phyloP scores from a whole-genome alignment of 1,139 yeast species.

The Yamadazyma oceani region DNA sequence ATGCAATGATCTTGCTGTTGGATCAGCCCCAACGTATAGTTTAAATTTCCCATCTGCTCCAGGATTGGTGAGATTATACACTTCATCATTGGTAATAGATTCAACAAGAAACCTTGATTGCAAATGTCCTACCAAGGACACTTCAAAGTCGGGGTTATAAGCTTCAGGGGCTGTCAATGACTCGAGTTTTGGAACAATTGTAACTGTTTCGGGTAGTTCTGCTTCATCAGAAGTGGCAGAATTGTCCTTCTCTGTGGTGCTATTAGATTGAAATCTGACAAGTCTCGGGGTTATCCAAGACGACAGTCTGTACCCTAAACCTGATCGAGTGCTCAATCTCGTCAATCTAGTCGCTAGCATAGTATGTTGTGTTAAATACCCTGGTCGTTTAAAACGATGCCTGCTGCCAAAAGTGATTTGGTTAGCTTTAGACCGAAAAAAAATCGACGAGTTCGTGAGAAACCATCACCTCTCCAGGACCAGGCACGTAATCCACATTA shows the following conservation, averaged over 20 bases:
- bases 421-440: too few species aligned
- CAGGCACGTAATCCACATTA: constrained; percentile 3
- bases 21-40: constrained; percentile 94
- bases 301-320: too few species aligned
- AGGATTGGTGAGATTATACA: constrained; percentile 38
- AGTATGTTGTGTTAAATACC: too few species aligned
- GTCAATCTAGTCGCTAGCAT: too few species aligned
- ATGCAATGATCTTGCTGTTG: constrained; percentile 87
- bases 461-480: neutral
- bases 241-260: too few species aligned
- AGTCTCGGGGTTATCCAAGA: too few species aligned
- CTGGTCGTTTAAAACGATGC: too few species aligned
- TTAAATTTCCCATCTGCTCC: constrained; percentile 42
- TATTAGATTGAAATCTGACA: too few species aligned
- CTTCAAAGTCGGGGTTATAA: constrained; percentile 30
- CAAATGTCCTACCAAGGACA: constrained; percentile 46
- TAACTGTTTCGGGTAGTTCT: constrained; percentile 16
- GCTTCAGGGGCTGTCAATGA: constrained; percentile 26
- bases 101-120: constrained; percentile 50
- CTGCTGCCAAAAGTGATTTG: too few species aligned
- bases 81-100: constrained; percentile 46
- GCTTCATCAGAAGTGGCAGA: too few species aligned
- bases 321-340: too few species aligned
- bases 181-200: constrained; percentile 39
- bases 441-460: too few species aligned